Evolutionary conservation across 228 moss, liverwort and hornwort genomes (phyloP), one percentile per base, ranked within the genome.

Genomic region (Sphagnum magellanicum): DNA sequence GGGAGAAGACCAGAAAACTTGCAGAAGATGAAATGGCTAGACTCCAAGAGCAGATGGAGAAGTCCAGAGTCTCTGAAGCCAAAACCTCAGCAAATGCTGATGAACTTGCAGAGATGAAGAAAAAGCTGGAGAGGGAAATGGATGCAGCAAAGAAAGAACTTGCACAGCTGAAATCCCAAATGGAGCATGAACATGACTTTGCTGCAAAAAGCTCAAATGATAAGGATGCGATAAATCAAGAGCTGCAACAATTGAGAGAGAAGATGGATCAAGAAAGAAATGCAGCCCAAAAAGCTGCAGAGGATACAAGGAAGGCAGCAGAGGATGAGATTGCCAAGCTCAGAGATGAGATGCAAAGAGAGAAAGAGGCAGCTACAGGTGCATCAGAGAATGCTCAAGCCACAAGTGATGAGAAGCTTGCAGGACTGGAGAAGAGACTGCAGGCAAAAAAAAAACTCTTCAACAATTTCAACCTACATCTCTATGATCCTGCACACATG

Each of bases 261-360:
- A 50, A 72, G 51, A 50, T 69, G 48, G 76, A 68, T 60, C 48
- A 69, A 61, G 66, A 81, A 61, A 70, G 61, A 65, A 51, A 50
- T 13, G 48, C 6, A 17, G 49, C 48, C 53, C 60, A 73, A 66
- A 51, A 10, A 32, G 52, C 51, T 48, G n/a, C 4, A 4, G 32
- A 55, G 13, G 64, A 48, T 4, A 9, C 15, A 48, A 67, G 7
- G 16, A 50, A 63, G 7, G 16, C 0, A 50, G 49, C 4, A 53
- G 32, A 13, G 0, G 61, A 70, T 63, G 70, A 70, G 51, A 11
- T 52, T 6, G 63, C 63, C 4, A 62, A 32, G 51, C 32, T 70
- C 50, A 70, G 62, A 63, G 70, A 70, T 15, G 65, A 74, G 4
- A 55, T 74, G 62, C 71, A 74, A 4, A 13, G 55, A 51, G 65